phyloP scores from a whole-genome alignment of 345 rosid species.

The Abelmoschus esculentus region DNA sequence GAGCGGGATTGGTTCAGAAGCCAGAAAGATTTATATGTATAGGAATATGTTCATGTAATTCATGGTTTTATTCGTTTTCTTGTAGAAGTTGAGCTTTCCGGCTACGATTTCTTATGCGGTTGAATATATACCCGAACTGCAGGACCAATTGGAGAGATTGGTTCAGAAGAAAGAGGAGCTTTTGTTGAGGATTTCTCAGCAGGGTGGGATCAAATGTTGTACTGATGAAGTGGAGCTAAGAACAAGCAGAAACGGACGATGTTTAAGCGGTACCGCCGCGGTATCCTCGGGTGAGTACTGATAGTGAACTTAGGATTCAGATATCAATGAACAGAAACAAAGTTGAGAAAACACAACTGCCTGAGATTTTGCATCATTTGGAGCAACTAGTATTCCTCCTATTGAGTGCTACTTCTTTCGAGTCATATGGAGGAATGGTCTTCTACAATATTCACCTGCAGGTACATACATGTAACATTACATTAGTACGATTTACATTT shows the following conservation, averaged over 20 bases:
- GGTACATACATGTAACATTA: not conserved
- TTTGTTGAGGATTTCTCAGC: conserved; percentile 20
- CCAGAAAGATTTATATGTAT: not conserved
- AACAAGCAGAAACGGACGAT: not conserved
- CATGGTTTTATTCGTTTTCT: not conserved
- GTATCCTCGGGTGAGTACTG: conserved; percentile 34
- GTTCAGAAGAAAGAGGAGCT: conserved; percentile 38
- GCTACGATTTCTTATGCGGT: conserved; percentile 34
- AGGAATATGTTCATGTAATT: not conserved
- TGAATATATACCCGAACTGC: conserved; percentile 47
- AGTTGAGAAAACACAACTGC: conserved; percentile 17
- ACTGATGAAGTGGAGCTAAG: not conserved
- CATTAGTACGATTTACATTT: no score
- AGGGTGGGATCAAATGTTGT: not conserved
- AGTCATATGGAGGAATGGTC: conserved; percentile 36
- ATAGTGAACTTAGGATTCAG: conserved; percentile 41
- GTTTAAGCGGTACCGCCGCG: not conserved
- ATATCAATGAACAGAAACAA: conserved; percentile 14
- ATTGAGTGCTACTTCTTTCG: conserved; percentile 43
- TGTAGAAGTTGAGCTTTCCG: conserved; percentile 48
- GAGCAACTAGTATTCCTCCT: conserved; percentile 38
- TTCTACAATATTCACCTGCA: conserved; percentile 41
- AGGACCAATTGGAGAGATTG: conserved; percentile 27
- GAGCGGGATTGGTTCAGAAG: not conserved
- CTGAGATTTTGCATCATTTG: conserved; percentile 36